Conservation (phyloP, 345 rosid genomes). For the Adansonia digitata region DNA sequence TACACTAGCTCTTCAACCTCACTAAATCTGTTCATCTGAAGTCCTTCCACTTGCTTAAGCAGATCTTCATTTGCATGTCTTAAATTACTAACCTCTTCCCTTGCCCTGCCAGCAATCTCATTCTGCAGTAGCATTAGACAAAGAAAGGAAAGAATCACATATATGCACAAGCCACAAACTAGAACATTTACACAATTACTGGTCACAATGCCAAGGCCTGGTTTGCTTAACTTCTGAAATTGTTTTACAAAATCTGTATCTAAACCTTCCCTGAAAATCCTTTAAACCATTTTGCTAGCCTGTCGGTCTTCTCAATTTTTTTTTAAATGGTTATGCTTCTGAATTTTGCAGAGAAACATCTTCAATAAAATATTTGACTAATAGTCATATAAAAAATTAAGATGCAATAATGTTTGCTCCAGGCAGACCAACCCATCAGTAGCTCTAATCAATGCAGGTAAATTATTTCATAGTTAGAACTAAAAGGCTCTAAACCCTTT, state of each 20-base stretch:
- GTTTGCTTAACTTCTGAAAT: not conserved
- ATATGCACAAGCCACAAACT: not conserved
- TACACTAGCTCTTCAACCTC: slow-evolving; percentile 98
- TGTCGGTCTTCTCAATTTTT: not conserved
- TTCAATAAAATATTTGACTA: not conserved
- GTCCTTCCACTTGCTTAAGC: slow-evolving; percentile 95
- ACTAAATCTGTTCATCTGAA: slow-evolving; percentile 92
- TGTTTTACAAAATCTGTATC: not conserved
- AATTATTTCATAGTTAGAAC: not conserved
- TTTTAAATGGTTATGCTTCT: not conserved
- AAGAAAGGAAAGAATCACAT: not conserved
- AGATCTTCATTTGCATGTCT: slow-evolving; percentile 84
- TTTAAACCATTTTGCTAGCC: not conserved
- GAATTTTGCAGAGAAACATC: not conserved
- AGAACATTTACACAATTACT: not conserved
- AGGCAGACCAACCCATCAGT: not conserved
- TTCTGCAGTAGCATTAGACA: slow-evolving; percentile 40
- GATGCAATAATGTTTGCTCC: not conserved
- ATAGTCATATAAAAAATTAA: not conserved
- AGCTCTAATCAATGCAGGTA: not conserved
- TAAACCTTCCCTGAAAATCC: not conserved
- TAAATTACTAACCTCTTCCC: slow-evolving; percentile 71
- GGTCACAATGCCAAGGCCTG: not conserved
- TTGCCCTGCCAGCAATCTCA: slow-evolving; percentile 69
- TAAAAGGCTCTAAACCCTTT: not conserved